A percentile compares a stretch with the other conserved stretches of the same genome.
Evolutionary conservation across 148 eudicot species (phyloP).

Genomic region (Fallopia convolvulus): DNA sequence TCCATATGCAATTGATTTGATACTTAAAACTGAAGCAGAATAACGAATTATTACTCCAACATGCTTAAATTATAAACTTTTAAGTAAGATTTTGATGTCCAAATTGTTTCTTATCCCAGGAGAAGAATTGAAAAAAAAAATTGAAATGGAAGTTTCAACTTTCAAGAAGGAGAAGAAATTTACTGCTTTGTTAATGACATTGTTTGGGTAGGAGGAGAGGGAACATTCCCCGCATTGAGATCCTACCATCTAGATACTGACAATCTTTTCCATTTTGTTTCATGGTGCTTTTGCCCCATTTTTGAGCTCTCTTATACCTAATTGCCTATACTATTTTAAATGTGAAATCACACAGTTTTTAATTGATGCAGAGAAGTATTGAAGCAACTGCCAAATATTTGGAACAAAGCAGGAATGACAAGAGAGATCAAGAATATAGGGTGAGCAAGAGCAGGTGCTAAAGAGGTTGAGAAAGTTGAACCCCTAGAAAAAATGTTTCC

Average conservation of each 20-base stretch:
- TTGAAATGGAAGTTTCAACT: background rate
- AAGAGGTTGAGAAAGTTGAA: conserved; percentile 53
- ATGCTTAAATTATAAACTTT: too few relatives aligned
- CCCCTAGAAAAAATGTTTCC: conserved; percentile 52
- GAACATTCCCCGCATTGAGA: background rate
- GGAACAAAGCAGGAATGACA: conserved; percentile 74
- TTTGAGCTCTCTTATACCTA: background rate
- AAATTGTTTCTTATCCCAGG: background rate
- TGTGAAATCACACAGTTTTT: conserved; percentile 17
- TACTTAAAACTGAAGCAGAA: background rate
- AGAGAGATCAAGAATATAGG: conserved; percentile 40
- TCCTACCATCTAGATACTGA: too few relatives aligned
- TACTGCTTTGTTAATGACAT: background rate
- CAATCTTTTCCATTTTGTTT: background rate
- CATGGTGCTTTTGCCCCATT: conserved; percentile 11
- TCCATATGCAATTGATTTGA: background rate
- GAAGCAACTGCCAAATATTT: conserved; percentile 39
- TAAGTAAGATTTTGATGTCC: background rate
- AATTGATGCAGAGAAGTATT: conserved; percentile 28
- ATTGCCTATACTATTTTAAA: background rate
- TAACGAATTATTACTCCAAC: background rate
- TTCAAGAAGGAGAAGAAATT: background rate
- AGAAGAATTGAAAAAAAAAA: background rate
- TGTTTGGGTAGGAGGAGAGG: background rate
- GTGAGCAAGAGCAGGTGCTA: conserved; percentile 45